Evolutionary conservation across 1,284 basidiomycete species (phyloP), one percentile per base, ranked within the genome.

Genomic region (Vanrija humicola): DNA sequence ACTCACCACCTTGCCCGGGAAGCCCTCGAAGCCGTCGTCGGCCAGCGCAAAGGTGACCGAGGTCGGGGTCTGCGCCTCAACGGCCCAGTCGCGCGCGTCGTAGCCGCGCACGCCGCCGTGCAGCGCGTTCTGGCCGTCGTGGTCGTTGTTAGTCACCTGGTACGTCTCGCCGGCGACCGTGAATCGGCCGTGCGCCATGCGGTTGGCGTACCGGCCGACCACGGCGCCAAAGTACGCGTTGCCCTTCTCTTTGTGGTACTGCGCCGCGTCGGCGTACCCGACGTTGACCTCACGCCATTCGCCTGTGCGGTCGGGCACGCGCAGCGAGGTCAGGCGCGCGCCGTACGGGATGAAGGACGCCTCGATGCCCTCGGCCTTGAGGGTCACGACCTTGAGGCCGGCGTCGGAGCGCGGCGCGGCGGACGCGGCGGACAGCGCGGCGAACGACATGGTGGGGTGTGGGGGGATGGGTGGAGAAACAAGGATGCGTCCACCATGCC

Each of bases 181-280:
- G 53, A 72, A 69, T 6, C 53, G 61, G n/a, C 66, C 68, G 34
- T 62, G 59, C 48, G 57, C 61, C 58, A 72, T 68, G 16, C 69
- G 65, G 57, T 72, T 72, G 43, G 68, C 69, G 55, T 65, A 67
- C 18, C 66, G 62, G 64, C 69, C 69, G 12, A 70, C 66, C 3
- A 69, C 64, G 7, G 64, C 54, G 5, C 69, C 69, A 43, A 63
- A 69, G 55, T 61, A 72, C 26, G 58, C 55, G 21, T 57, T 59
- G 28, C 46, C 55, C 18, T 58, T 59, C 45, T 69, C 65, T 10
- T 54, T 43, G 46, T 67, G 68, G 1, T 38, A 34, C 44, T 60
- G 45, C 3, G 50, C 46, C 6, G 58, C 54, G 25, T 62, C 64
- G 51, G 65, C 62, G 48, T 69, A 67, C 4, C 68, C 69, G 7